phyloP scores from a whole-genome alignment of 306 rosid species.

The Cucumis hystrix region DNA sequence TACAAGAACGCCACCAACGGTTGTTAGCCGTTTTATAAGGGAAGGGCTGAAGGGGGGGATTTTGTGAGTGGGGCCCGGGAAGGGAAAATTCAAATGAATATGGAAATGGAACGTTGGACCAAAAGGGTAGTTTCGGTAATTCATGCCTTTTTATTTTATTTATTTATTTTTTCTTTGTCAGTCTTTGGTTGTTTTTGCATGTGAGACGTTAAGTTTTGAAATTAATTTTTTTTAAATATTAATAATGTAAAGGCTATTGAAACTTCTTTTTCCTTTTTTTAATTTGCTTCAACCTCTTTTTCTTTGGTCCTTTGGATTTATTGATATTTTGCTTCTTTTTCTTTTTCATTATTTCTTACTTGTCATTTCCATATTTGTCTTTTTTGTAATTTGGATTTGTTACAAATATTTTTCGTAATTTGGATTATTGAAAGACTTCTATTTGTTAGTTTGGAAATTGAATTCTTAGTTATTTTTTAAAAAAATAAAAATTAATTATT shows the following conservation, averaged over 20 bases:
- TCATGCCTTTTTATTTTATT: background rate
- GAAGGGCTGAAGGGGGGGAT: background rate
- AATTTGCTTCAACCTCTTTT: too few relatives aligned
- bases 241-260: background rate
- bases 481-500: too few relatives aligned
- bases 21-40: conserved; percentile 8
- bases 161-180: background rate
- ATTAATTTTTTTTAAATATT: background rate
- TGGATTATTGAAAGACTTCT: too few relatives aligned
- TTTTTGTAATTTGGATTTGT: too few relatives aligned
- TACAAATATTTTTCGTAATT: too few relatives aligned
- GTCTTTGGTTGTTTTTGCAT: background rate
- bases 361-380: too few relatives aligned
- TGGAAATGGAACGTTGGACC: background rate
- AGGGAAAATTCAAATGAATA: background rate
- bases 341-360: too few relatives aligned
- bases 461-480: too few relatives aligned
- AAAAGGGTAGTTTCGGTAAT: background rate
- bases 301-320: too few relatives aligned
- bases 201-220: background rate
- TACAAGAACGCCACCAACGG: conserved; percentile 31
- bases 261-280: background rate
- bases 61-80: conserved; percentile 3
- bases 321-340: too few relatives aligned
- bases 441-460: too few relatives aligned